Evolutionary conservation across 1,284 basidiomycete species (phyloP).

Genomic region (Xanthoconium separans): DNA sequence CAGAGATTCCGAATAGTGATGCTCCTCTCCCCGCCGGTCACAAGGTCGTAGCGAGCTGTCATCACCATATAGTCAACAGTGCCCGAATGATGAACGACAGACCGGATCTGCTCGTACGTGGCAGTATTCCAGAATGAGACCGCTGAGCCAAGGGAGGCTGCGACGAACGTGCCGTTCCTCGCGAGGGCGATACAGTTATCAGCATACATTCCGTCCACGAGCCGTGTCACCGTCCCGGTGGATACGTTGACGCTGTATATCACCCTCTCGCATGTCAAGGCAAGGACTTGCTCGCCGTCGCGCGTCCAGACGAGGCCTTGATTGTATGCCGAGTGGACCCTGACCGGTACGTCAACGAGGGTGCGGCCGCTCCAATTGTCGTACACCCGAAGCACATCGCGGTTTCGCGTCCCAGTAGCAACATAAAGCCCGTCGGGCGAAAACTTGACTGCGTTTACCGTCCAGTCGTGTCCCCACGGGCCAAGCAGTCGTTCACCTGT

Average conservation of each 20-base stretch:
- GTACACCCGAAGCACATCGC: not conserved
- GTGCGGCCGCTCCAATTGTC: not conserved
- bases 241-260: not conserved
- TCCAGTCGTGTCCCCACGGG: not conserved
- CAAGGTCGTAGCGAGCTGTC: not conserved
- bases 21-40: not conserved
- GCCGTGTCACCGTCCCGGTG: not conserved
- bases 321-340: not conserved
- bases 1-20: not conserved
- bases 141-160: not conserved
- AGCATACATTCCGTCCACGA: not conserved
- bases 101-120: not conserved
- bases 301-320: not conserved
- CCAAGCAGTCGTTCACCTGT: not conserved
- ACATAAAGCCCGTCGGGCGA: not conserved
- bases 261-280: not conserved
- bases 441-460: not conserved
- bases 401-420: not conserved
- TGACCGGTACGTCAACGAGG: not conserved
- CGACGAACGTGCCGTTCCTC: constrained; percentile 3
- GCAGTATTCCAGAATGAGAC: constrained; percentile 6
- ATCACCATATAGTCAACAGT: not conserved
- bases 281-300: not conserved
- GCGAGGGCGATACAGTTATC: constrained; percentile 2
- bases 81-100: not conserved